Percentiles rank a stretch among this genome's conserved stretches.
Conservation (phyloP, 306 rosid genomes). For the Sindora glabra region DNA sequence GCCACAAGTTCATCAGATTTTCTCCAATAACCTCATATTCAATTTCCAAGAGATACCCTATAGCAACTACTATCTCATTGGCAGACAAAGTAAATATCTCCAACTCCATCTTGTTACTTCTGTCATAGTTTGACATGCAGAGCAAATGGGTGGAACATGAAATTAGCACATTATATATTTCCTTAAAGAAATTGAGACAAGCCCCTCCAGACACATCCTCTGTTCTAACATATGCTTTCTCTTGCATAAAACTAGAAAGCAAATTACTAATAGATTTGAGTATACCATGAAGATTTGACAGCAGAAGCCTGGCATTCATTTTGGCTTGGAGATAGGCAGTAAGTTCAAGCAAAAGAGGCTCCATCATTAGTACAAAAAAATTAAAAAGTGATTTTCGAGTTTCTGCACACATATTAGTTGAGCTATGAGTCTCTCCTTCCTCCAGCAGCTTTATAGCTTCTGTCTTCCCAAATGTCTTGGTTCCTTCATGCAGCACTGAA, state of each 20-base stretch:
- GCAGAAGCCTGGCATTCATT: conserved; percentile 21
- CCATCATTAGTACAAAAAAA: conserved; percentile 67
- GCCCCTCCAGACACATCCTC: conserved; percentile 71
- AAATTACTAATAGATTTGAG: conserved; percentile 57
- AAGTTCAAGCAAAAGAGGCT: conserved; percentile 58
- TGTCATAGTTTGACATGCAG: conserved; percentile 27
- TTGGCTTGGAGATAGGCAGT: conserved; percentile 23
- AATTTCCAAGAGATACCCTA: conserved; percentile 68
- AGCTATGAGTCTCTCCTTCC: conserved; percentile 24
- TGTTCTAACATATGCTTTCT: conserved; percentile 70
- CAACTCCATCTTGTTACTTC: conserved; percentile 14
- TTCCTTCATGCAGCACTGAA: conserved; percentile 24
- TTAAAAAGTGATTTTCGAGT: conserved; percentile 55
- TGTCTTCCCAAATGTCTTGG: conserved; percentile 24
- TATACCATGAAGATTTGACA: conserved; percentile 37
- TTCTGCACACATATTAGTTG: conserved; percentile 36
- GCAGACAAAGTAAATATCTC: conserved; percentile 30
- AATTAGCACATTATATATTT: conserved; percentile 40
- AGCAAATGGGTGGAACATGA: conserved; percentile 40
- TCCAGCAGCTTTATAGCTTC: conserved; percentile 21
- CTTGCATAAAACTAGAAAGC: conserved; percentile 67
- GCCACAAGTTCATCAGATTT: conserved; percentile 67
- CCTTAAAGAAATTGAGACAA: conserved; percentile 62
- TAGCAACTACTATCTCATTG: conserved; percentile 46
- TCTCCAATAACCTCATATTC: conserved; percentile 77